phyloP scores from a whole-genome alignment of 2,329 filamentous ascomycete species.

The Clarireedia paspali region DNA sequence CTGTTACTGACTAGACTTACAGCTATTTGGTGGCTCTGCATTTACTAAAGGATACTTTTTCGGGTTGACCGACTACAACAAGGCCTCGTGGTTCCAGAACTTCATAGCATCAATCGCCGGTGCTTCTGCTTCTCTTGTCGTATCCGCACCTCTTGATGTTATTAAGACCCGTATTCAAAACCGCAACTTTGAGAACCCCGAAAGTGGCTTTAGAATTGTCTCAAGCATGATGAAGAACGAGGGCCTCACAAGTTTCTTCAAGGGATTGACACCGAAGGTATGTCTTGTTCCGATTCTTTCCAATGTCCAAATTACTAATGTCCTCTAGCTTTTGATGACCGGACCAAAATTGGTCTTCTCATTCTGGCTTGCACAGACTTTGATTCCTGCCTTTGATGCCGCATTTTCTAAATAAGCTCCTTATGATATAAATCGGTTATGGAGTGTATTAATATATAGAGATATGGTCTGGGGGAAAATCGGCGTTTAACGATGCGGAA shows the following conservation, averaged over 20 bases:
- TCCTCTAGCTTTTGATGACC: constrained; percentile 77
- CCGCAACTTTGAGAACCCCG: constrained; percentile 96
- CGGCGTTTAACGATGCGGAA: constrained; percentile 10
- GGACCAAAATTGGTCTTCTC: constrained; percentile 98
- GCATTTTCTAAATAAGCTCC: constrained; percentile 25
- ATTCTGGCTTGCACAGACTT: constrained; percentile 97
- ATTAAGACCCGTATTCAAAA: constrained; percentile 99
- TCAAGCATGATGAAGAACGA: constrained; percentile 91
- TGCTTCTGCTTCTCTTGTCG: constrained; percentile 88
- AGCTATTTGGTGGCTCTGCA: constrained; percentile 95
- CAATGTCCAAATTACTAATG: constrained; percentile 7
- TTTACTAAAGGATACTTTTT: constrained; percentile 97
- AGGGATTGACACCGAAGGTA: constrained; percentile 88
- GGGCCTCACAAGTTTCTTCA: constrained; percentile 85
- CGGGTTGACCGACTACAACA: constrained; percentile 87
- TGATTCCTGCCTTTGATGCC: constrained; percentile 86
- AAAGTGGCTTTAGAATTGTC: constrained; percentile 87
- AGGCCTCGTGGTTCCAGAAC: constrained; percentile 89
- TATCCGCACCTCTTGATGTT: constrained; percentile 93
- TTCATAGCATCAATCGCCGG: constrained; percentile 94
- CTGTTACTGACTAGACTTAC: constrained; percentile 13
- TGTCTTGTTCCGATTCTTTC: constrained; percentile 15
- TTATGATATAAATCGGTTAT: background rate
- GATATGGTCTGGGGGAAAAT: constrained; percentile 9
- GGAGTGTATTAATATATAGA: constrained; percentile 7